Conservation (phyloP, 257 asterid species). For the Capsicum rhomboideum region DNA sequence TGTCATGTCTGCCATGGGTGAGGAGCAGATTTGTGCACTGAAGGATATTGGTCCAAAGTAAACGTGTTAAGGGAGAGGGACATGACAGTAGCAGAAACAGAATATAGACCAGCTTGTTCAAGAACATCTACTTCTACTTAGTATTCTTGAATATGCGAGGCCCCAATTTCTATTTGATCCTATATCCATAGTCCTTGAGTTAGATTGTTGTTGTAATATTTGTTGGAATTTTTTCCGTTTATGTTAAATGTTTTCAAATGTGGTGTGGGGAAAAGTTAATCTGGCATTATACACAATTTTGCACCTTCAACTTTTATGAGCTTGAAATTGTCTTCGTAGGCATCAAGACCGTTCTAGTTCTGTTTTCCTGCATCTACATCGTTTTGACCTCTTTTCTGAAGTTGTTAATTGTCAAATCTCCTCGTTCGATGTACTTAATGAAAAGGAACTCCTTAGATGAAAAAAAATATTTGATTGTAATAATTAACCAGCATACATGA, state of each 20-base stretch:
- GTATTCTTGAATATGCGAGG: background rate
- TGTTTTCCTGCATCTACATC: background rate
- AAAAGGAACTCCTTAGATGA: too few species aligned
- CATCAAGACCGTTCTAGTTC: background rate
- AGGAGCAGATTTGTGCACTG: constrained; percentile 83
- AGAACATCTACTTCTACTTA: background rate
- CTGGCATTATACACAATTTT: too few species aligned
- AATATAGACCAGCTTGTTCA: background rate
- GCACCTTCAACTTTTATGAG: background rate
- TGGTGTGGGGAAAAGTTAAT: too few species aligned
- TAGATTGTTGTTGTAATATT: background rate
- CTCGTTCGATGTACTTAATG: background rate
- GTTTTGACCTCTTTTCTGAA: background rate
- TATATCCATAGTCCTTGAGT: background rate
- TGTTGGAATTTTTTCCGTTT: background rate
- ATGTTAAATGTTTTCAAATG: background rate
- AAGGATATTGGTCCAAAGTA: constrained; percentile 76
- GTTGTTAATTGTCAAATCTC: background rate
- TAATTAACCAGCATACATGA: too few species aligned
- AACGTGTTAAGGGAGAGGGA: background rate
- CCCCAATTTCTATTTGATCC: background rate
- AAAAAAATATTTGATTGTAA: too few species aligned
- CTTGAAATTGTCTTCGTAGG: background rate
- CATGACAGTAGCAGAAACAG: background rate
- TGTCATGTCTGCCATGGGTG: constrained; percentile 91